phyloP scores from a whole-genome alignment of 305 asterid genomes.

The Lippia alba region DNA sequence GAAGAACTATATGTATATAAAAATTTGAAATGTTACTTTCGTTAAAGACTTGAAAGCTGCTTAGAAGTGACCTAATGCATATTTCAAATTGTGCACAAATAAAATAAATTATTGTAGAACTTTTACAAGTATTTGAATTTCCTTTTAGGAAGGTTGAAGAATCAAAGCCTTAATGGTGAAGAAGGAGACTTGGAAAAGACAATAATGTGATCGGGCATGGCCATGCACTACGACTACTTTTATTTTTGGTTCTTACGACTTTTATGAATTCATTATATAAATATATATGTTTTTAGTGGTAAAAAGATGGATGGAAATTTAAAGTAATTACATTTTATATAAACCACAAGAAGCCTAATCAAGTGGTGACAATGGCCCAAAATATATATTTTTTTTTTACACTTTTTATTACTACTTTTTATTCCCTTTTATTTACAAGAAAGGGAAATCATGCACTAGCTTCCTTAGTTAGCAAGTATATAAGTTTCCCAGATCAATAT shows the following conservation, averaged over 20 bases:
- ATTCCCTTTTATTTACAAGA: conserved; percentile 3
- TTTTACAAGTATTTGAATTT: conserved; percentile 4
- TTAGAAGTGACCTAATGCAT: conserved; percentile 25
- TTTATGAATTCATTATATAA: neutral
- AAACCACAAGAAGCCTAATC: conserved; percentile 3
- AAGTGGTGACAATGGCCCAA: conserved; percentile 22
- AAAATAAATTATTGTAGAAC: neutral
- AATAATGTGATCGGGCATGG: conserved; percentile 27
- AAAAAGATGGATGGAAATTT: neutral
- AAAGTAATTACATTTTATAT: conserved; percentile 14
- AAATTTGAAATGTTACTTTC: conserved; percentile 23
- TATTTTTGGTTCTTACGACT: no score
- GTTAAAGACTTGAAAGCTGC: conserved; percentile 12
- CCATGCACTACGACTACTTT: conserved; percentile 32
- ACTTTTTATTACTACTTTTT: conserved; percentile 13
- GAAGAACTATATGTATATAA: neutral
- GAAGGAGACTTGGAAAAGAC: conserved; percentile 33
- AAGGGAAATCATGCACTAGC: neutral
- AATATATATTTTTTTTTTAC: neutral
- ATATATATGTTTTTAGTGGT: neutral
- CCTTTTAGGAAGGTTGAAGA: conserved; percentile 26
- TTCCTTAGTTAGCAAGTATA: conserved; percentile 48
- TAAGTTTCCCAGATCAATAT: conserved; percentile 1
- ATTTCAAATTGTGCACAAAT: neutral
- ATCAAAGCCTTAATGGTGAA: conserved; percentile 46